Conservation (phyloP, 1,284 basidiomycete genomes). For the Singerocomus inundabilis region DNA sequence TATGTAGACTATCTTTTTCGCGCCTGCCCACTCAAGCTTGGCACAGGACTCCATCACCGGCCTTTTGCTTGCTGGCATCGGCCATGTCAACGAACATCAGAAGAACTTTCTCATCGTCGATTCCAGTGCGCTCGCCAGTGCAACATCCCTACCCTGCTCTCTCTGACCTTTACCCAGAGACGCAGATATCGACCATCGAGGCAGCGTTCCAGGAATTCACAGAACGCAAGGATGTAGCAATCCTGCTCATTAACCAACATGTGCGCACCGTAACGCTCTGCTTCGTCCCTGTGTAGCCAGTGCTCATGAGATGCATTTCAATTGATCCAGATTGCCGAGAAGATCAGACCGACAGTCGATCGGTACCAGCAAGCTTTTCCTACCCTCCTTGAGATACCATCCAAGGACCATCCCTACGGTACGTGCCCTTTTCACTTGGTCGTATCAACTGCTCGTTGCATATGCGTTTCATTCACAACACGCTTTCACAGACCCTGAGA, state of each 20-base stretch:
- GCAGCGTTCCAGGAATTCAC: conserved; percentile 90
- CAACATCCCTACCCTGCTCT: conserved; percentile 1
- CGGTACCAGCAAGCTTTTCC: conserved; percentile 96
- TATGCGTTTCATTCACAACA: conserved; percentile 22
- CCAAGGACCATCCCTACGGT: conserved; percentile 94
- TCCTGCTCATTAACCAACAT: conserved; percentile 96
- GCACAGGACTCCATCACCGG: conserved; percentile 92
- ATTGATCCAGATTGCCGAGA: conserved; percentile 80
- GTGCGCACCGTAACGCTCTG: conserved; percentile 45
- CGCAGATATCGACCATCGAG: conserved; percentile 85
- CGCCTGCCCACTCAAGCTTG: conserved; percentile 3
- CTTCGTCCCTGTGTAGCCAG: not conserved
- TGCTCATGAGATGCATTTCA: conserved; percentile 13
- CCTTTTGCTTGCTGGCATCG: conserved; percentile 87
- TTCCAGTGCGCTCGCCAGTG: conserved; percentile 52
- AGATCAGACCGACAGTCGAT: conserved; percentile 94
- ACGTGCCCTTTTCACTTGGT: conserved; percentile 20
- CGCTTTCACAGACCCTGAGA: conserved; percentile 77
- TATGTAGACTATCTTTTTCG: conserved; percentile 29
- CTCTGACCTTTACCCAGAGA: conserved; percentile 55
- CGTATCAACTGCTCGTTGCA: conserved; percentile 1
- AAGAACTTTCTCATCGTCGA: conserved; percentile 96
- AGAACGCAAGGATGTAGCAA: conserved; percentile 89
- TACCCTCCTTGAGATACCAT: conserved; percentile 95
- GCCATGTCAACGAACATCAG: conserved; percentile 83